Conservation (phyloP, 805 yeast genomes). For the Citeromyces nyonsensis region DNA sequence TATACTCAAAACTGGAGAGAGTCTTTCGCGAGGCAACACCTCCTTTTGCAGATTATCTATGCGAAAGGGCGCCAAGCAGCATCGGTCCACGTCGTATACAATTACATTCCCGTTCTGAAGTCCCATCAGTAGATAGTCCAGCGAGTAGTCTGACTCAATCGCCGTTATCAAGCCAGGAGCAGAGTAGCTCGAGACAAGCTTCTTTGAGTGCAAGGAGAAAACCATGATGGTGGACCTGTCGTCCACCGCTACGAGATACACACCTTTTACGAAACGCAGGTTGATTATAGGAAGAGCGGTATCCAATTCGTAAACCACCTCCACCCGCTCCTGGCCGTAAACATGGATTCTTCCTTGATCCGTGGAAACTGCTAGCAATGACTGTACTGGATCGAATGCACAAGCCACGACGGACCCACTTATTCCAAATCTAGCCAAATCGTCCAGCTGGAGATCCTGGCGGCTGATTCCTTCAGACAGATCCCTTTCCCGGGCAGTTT, state of each 20-base stretch:
- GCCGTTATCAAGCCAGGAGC: conserved; percentile 57
- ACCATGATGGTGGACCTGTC: conserved; percentile 45
- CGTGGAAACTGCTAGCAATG: conserved; percentile 71
- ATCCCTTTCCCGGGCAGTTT: conserved; percentile 5
- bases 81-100: conserved; percentile 74
- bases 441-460: conserved; percentile 12
- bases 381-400: conserved; percentile 82
- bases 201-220: conserved; percentile 51
- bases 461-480: conserved; percentile 15
- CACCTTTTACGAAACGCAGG: conserved; percentile 61
- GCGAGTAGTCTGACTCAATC: conserved; percentile 66
- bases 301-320: conserved; percentile 42
- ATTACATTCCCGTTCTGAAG: conserved; percentile 57
- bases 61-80: conserved; percentile 44
- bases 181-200: conserved; percentile 40
- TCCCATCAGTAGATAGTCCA: conserved; percentile 81
- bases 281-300: conserved; percentile 32
- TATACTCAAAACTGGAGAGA: conserved; percentile 40
- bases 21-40: conserved; percentile 38
- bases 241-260: conserved; percentile 65
- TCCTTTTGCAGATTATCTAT: conserved; percentile 58
- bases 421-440: conserved; percentile 32
- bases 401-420: conserved; percentile 48
- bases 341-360: conserved; percentile 56
- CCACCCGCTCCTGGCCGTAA: conserved; percentile 74